These are phyloP conservation scores for Pichia sp. DNA, from an alignment of 1,139 yeast genomes.

Conservation along the genomic window DNA sequence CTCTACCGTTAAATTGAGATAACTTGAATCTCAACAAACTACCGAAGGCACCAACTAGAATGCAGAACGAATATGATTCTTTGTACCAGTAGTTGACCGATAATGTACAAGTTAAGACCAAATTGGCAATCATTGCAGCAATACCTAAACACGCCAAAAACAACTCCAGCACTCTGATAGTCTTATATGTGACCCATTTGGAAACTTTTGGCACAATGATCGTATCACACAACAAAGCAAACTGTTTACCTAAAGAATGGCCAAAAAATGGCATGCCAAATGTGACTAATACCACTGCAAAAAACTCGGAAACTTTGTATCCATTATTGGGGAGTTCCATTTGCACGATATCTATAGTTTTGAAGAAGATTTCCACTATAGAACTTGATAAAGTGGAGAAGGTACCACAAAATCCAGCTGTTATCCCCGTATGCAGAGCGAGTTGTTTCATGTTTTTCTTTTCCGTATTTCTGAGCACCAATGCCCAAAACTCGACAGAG, in stretches of 20 bases:
- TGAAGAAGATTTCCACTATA: conserved; percentile 53
- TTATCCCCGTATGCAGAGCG: conserved; percentile 52
- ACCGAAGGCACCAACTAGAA: conserved; percentile 60
- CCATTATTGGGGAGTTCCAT: conserved; percentile 53
- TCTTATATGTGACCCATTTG: conserved; percentile 7
- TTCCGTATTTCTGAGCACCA: conserved; percentile 6
- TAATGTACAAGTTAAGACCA: conserved; percentile 23
- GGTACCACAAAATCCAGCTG: conserved; percentile 86
- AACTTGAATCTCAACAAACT: conserved; percentile 52
- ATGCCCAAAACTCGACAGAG: conserved; percentile 14
- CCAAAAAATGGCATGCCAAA: conserved; percentile 35
- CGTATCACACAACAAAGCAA: conserved; percentile 23
- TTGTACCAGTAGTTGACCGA: conserved; percentile 39
- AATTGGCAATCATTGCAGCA: conserved; percentile 19
- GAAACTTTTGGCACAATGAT: conserved; percentile 4
- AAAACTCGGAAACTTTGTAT: conserved; percentile 70
- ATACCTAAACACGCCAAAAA: conserved; percentile 16
- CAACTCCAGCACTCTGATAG: conserved; percentile 13
- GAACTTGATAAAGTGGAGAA: conserved; percentile 76
- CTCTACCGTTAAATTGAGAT: conserved; percentile 34
- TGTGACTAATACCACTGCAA: conserved; percentile 32
- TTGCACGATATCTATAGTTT: conserved; percentile 41
- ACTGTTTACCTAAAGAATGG: conserved; percentile 36
- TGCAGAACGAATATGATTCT: conserved; percentile 48
- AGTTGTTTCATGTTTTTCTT: conserved; percentile 33